Evolutionary conservation across 2,329 filamentous ascomycete genomes (phyloP).

Genomic region (Microdochium bolleyi): DNA sequence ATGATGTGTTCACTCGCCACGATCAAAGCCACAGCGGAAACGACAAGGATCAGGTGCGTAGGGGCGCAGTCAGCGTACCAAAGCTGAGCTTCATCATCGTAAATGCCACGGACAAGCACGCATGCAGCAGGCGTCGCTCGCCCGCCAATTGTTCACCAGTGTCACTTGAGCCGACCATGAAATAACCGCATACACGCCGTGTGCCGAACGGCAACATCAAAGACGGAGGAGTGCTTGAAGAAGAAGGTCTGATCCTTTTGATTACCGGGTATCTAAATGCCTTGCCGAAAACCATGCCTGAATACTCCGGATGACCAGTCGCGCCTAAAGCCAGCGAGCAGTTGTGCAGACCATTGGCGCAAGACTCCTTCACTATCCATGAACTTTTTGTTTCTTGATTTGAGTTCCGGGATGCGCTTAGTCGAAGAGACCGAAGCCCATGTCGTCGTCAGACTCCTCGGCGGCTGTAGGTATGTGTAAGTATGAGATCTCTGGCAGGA

Average conservation of each 20-base stretch:
- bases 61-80: no score
- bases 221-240: neutral
- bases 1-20: no score
- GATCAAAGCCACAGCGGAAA: no score
- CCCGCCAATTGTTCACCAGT: no score
- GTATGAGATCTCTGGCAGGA: neutral
- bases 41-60: no score
- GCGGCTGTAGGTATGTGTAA: slow-evolving; percentile 33
- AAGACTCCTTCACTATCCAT: slow-evolving; percentile 14
- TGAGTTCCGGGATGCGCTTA: slow-evolving; percentile 35
- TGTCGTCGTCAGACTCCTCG: slow-evolving; percentile 68
- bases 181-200: no score
- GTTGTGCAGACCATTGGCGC: slow-evolving; percentile 3
- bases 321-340: neutral
- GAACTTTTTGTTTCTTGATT: slow-evolving; percentile 13
- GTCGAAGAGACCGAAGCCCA: slow-evolving; percentile 72
- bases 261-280: neutral
- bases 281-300: neutral
- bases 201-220: neutral
- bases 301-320: neutral
- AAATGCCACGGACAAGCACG: no score
- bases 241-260: neutral
- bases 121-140: no score
- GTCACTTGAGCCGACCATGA: no score
- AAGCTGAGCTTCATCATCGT: no score